Evolutionary conservation across 371 early-diverging fungal species (phyloP).

Genomic region (Syncephalastrum contaminatum): DNA sequence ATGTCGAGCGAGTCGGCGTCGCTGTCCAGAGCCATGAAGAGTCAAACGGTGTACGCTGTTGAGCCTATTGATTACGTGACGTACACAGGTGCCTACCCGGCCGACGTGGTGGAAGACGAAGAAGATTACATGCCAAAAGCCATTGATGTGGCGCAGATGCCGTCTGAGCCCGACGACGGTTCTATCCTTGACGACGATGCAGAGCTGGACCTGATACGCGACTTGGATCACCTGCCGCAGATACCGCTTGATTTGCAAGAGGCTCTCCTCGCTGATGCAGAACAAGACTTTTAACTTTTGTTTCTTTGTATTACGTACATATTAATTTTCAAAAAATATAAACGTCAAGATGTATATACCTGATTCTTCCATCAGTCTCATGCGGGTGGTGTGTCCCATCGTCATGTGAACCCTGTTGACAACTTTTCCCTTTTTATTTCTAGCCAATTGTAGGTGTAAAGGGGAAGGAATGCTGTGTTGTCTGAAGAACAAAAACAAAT

Average conservation of each 20-base stretch:
- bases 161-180: slow-evolving; percentile 22
- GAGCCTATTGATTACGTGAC: slow-evolving; percentile 35
- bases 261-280: slow-evolving; percentile 14
- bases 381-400: too few relatives aligned
- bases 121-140: slow-evolving; percentile 33
- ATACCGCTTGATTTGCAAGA: slow-evolving; percentile 11
- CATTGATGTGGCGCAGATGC: slow-evolving; percentile 38
- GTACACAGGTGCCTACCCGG: slow-evolving; percentile 10
- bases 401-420: too few relatives aligned
- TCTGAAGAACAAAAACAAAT: too few relatives aligned
- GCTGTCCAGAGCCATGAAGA: slow-evolving; percentile 15
- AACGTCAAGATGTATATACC: too few relatives aligned
- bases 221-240: slow-evolving; percentile 24
- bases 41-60: slow-evolving; percentile 20
- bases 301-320: neutral
- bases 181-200: slow-evolving; percentile 30
- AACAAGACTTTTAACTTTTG: slow-evolving; percentile 9
- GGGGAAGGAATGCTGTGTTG: too few relatives aligned
- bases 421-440: too few relatives aligned
- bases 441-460: too few relatives aligned
- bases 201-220: slow-evolving; percentile 27
- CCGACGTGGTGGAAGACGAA: slow-evolving; percentile 16
- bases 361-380: too few relatives aligned
- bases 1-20: slow-evolving; percentile 6
- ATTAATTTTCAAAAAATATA: neutral